Evolutionary conservation across 257 asterid genomes (phyloP), one percentile per base, ranked within the genome.

Genomic region (Coffea eugenioides): DNA sequence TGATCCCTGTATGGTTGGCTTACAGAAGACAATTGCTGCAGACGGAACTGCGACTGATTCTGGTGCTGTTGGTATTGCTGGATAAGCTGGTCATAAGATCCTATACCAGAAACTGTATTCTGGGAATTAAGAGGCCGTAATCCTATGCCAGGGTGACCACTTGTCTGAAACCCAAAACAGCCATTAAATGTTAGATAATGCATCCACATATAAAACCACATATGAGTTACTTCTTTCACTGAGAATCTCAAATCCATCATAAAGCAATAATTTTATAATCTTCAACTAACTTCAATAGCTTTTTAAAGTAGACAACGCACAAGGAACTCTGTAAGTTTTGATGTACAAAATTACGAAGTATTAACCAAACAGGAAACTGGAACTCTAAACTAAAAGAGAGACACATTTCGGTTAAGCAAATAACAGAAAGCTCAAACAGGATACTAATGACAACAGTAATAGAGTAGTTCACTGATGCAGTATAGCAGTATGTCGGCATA

Each of bases 11-110:
- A 96, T 68, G 96, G 85, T 87, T 91, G 99, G 76, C 92, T 93
- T 75, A 86, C 91, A 74, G 97, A 83, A 72, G 99, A 88, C 93
- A 94, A 87, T 85, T 91, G 98, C 83, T 87, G 98, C 83, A 96
- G 91, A 64, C 95, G 97, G 80, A 90, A 96, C 74, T 88, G 97
- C 61, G 97, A 89, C 83, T 88, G 97, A 86, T 80, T 92, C 82
- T 91, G 98, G 71, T 93, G 97, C 88, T 91, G 99, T 74, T 92
- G 97, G 86, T 91, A 92, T 85, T 94, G 99, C 87, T 94, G 99
- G 75, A 92, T 82, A 77, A 91, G 89, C 85, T 94, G 99, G 83
- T 94, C 99, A 65, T 92, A 96, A 8, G 95, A 84, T 81, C 98
- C 97, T 43, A 90, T 83, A 79, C 97, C 91, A 79, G 99, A 90